Base-by-base conservation (phyloP, 2,329 filamentous ascomycete genomes). In the Aspergillus flavus region DNA sequence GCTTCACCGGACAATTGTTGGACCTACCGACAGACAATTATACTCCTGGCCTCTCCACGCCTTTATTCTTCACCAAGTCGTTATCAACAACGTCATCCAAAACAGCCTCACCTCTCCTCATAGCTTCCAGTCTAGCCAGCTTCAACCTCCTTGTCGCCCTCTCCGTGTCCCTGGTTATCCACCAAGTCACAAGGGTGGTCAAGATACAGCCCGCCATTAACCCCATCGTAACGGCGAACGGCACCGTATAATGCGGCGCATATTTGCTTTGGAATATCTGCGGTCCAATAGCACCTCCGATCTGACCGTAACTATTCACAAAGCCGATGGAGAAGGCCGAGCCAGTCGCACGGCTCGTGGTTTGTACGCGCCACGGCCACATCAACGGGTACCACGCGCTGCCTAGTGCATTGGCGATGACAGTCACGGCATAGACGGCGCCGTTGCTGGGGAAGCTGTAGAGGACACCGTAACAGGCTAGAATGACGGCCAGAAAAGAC, bases 301-400 rank as follows among this genome's bases (percentile, higher is more conserved):
- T 82, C 64, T 84, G 81, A 0, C 82, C 82, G 66, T 84, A 83
- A 61, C 78, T 81, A 64, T 83, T 84, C 57, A 82, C 81, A 59
- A 84, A 85, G 0, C 79, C 82, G 59, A 84, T 83, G 2, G 80
- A 78, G 68, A 84, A 84, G 1, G 82, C 82, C 0, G 82, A 83
- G 0, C 82, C 82, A 0, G 82, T 84, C 1, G 82, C 79, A 3
- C 80, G 66, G 52, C 73, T 76, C 0, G 79, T 83, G 2, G 81
- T 83, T 70, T 82, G 82, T 0, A 83, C 81, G 4, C 82, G 78
- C 82, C 82, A 84, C 12, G 82, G 82, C 83, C 83, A 83, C 82
- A 84, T 84, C 62, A 83, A 75, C 0, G 82, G 80, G 64, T 76
- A 85, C 78, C 81, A 83, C 1, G 78, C 76, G 2, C 76, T 72